A percentile compares a stretch with the other conserved stretches of the same genome.
These are phyloP conservation scores for Noccaea caerulescens DNA, from an alignment of 345 rosid species.

Conservation along the genomic window DNA sequence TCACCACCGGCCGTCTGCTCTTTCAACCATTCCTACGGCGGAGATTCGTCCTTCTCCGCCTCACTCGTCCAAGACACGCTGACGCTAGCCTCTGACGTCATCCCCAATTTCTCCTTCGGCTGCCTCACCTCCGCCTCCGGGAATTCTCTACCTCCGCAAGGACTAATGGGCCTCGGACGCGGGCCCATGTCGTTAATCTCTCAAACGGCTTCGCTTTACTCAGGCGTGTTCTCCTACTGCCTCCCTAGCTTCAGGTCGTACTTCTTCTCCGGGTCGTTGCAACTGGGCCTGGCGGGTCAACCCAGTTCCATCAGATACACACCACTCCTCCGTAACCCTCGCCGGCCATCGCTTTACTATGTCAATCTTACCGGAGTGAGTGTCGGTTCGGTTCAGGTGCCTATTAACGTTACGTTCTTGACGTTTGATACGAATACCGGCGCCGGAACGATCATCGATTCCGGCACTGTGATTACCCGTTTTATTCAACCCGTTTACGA, in stretches of 20 bases:
- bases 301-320: constrained; percentile 67
- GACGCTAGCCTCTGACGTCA: constrained; percentile 49
- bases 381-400: constrained; percentile 60
- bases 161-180: constrained; percentile 82
- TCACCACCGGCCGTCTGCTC: constrained; percentile 48
- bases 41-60: constrained; percentile 76
- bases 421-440: constrained; percentile 68
- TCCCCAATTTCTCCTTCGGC: constrained; percentile 67
- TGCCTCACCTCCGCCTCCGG: constrained; percentile 64
- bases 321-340: constrained; percentile 69
- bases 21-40: constrained; percentile 87
- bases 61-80: constrained; percentile 65
- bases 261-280: constrained; percentile 85
- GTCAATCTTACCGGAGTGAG: constrained; percentile 83
- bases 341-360: constrained; percentile 82
- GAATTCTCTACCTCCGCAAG: constrained; percentile 74
- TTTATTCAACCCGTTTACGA: constrained; percentile 62
- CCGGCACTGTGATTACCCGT: constrained; percentile 90
- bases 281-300: constrained; percentile 72
- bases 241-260: constrained; percentile 82
- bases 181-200: constrained; percentile 75
- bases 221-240: constrained; percentile 79
- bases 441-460: constrained; percentile 81
- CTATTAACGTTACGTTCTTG: constrained; percentile 49
- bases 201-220: constrained; percentile 66